phyloP scores from a whole-genome alignment of 2,329 filamentous ascomycete species.

The Diplodia seriata region DNA sequence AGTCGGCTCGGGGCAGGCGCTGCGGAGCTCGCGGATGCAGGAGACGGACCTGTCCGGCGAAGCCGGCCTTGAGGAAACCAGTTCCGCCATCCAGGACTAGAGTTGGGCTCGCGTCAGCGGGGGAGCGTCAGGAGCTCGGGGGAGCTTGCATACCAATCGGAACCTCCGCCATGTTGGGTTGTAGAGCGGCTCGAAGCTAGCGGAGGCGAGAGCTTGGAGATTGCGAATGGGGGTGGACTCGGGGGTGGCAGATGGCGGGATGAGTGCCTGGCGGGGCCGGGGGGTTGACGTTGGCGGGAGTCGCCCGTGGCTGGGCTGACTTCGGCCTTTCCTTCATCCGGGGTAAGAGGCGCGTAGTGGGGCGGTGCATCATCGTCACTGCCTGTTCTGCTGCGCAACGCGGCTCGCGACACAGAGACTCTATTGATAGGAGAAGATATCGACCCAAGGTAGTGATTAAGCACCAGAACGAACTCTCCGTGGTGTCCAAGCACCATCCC shows the following conservation, averaged over 20 bases:
- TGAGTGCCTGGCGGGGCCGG: constrained; percentile 31
- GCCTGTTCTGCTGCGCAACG: not conserved
- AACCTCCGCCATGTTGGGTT: constrained; percentile 53
- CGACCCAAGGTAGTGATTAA: not conserved
- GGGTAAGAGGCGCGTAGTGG: constrained; percentile 26
- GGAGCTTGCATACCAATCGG: constrained; percentile 54
- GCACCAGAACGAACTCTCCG: too few relatives aligned
- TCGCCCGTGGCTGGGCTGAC: constrained; percentile 22
- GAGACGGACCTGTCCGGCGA: constrained; percentile 78
- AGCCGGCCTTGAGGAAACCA: constrained; percentile 99
- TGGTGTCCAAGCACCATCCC: not conserved
- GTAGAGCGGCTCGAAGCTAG: constrained; percentile 16
- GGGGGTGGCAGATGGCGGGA: constrained; percentile 27
- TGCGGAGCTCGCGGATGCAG: constrained; percentile 10
- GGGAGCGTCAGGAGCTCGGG: constrained; percentile 31
- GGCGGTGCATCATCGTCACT: constrained; percentile 15
- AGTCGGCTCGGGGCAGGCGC: not conserved
- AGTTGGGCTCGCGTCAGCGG: constrained; percentile 41
- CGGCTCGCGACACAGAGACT: not conserved
- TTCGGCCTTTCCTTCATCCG: constrained; percentile 31
- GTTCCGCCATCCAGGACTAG: constrained; percentile 99
- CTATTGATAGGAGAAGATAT: constrained; percentile 2
- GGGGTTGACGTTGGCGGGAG: constrained; percentile 32
- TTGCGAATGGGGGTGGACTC: constrained; percentile 29
- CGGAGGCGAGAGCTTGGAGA: constrained; percentile 7